Conservation (phyloP, 2,329 filamentous ascomycete species). For the Ophiostoma pallidulum region DNA sequence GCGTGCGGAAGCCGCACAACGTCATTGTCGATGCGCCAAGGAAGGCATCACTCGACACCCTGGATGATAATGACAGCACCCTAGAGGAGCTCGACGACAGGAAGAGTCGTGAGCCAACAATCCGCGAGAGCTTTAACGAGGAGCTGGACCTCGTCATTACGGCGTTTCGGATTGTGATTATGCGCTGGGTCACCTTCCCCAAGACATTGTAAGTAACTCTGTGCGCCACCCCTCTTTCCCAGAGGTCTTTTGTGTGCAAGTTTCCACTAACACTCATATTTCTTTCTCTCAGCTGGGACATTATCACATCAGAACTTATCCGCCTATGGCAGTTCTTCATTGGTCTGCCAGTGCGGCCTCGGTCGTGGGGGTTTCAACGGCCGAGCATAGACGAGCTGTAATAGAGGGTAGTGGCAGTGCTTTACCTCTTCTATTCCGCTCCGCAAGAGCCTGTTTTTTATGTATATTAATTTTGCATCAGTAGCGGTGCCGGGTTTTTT, state of each 20-base stretch:
- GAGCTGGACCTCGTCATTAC: slow-evolving; percentile 57
- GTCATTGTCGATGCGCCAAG: slow-evolving; percentile 25
- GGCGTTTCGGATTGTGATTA: slow-evolving; percentile 57
- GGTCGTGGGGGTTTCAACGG: slow-evolving; percentile 37
- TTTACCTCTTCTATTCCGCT: too few relatives aligned
- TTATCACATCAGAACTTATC: slow-evolving; percentile 34
- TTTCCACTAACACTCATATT: too few relatives aligned
- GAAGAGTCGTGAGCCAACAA: slow-evolving; percentile 27
- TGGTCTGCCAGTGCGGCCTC: slow-evolving; percentile 41
- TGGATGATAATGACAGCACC: too few relatives aligned
- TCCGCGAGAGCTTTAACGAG: slow-evolving; percentile 48
- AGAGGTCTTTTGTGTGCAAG: too few relatives aligned
- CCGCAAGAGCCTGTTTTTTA: not conserved
- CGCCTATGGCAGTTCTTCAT: slow-evolving; percentile 43
- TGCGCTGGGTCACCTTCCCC: slow-evolving; percentile 62
- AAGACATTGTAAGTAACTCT: slow-evolving; percentile 62
- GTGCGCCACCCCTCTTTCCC: not conserved
- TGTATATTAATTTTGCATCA: not conserved
- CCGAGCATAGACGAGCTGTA: slow-evolving; percentile 41
- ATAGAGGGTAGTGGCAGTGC: too few relatives aligned
- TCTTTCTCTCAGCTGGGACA: slow-evolving; percentile 29
- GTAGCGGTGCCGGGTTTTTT: too few relatives aligned
- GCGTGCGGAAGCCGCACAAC: slow-evolving; percentile 36
- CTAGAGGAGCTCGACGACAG: not conserved
- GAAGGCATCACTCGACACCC: slow-evolving; percentile 26